These are phyloP conservation scores for Chrysosphaeria jannelii DNA, from an alignment of 2,329 filamentous ascomycete species.

Conservation along the genomic window DNA sequence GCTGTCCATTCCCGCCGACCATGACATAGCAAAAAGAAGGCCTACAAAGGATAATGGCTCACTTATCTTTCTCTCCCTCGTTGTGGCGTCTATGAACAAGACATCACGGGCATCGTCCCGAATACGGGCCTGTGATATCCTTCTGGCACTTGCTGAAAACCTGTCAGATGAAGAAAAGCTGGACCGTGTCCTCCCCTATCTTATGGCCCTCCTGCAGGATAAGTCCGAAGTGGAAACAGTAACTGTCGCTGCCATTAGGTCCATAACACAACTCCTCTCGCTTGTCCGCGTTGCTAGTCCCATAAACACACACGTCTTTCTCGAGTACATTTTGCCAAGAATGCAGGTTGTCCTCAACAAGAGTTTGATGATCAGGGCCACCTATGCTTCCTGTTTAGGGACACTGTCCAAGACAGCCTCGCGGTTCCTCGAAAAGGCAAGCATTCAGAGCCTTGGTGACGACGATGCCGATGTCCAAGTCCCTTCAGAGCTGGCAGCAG, in stretches of 20 bases:
- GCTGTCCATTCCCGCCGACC: slow-evolving; percentile 63
- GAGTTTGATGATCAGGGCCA: slow-evolving; percentile 42
- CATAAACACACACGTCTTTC: slow-evolving; percentile 37
- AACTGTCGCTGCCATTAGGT: slow-evolving; percentile 55
- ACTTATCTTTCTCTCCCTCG: slow-evolving; percentile 65
- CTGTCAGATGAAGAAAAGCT: slow-evolving; percentile 88
- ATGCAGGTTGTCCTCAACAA: slow-evolving; percentile 23
- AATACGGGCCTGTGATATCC: slow-evolving; percentile 64
- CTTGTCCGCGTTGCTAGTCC: slow-evolving; percentile 69
- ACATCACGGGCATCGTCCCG: slow-evolving; percentile 71
- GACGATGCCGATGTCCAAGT: slow-evolving; percentile 19
- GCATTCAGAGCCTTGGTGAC: slow-evolving; percentile 2
- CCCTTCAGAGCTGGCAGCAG: too few species aligned
- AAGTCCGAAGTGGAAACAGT: slow-evolving; percentile 61
- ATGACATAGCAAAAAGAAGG: too few species aligned
- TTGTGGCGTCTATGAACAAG: slow-evolving; percentile 68
- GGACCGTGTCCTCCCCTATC: slow-evolving; percentile 71
- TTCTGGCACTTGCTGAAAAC: slow-evolving; percentile 72
- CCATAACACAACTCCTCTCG: slow-evolving; percentile 64
- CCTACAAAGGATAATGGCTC: slow-evolving; percentile 69
- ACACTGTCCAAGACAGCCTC: slow-evolving; percentile 65
- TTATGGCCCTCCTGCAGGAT: slow-evolving; percentile 59
- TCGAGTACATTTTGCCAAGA: slow-evolving; percentile 35
- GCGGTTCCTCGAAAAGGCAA: slow-evolving; percentile 45
- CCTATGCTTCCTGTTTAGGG: slow-evolving; percentile 77